Evolutionary conservation across 2,329 filamentous ascomycete genomes (phyloP), one percentile per base, ranked within the genome.

Genomic region (Penicillium occitanis): DNA sequence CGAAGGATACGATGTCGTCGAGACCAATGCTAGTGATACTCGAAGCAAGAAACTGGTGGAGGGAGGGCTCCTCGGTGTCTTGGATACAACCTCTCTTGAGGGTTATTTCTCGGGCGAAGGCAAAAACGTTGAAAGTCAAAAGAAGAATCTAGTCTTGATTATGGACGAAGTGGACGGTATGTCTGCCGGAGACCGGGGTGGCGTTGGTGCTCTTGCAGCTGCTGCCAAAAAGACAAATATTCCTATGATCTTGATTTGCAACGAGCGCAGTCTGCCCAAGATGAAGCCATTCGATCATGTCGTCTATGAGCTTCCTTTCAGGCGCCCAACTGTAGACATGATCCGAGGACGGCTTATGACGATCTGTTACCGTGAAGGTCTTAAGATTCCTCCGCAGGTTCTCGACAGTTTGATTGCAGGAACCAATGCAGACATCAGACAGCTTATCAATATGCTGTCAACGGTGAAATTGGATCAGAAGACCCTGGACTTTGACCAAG

Each of bases 101-200:
- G 95, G 95, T 1, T 99, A 91, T 79, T 99, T 98, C 77, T 88
- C 93, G 6, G 88, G 88, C 2, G 91, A 93, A 65, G 91, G 91
- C 28, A 91, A 95, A 78, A 86, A 89, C 66, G 88, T 97, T 3
- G 90, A 97, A 53, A 80, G 83, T 4, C 84, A 84, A 17, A 98
- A 95, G 82, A 96, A 96, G 82, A 97, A 97, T 72, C 88, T 98
- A 40, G 92, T 97, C 5, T 82, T 99, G 59, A 92, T 99, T 79
- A 98, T 99, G 95, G 95, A 99, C 72, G 95, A 99, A 79, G 95
- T 99, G 4, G 95, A 99, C 73, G 95, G 95, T 62, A 98, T 99
- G 95, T 98, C 94, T 68, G 93, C 92, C 42, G 95, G 95, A 75
- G 95, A 99, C 76, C 90, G 95, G 68, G 95, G 95, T 70, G 95